Conservation (phyloP, 306 rosid species). For the Herpetospermum pedunculosum region DNA sequence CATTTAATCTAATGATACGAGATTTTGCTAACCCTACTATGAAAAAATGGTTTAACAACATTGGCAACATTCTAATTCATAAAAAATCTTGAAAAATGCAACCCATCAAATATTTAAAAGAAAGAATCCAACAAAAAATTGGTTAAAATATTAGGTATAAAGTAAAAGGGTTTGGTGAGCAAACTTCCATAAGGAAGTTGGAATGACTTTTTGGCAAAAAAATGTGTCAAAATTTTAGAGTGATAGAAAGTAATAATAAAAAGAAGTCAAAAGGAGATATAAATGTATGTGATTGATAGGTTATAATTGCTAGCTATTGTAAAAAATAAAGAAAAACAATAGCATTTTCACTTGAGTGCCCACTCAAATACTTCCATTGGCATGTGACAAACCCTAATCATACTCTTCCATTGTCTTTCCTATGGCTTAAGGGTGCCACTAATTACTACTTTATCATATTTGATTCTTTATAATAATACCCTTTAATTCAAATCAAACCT, state of each 20-base stretch:
- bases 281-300: constrained; percentile 9
- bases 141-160: constrained; percentile 36
- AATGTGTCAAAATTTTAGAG: constrained; percentile 17
- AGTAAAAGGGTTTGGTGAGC: constrained; percentile 41
- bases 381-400: constrained; percentile 44
- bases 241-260: constrained; percentile 4
- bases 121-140: constrained; percentile 20
- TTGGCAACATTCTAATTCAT: neutral
- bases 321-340: neutral
- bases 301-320: constrained; percentile 15
- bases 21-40: neutral
- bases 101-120: constrained; percentile 15
- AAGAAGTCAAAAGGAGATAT: constrained; percentile 22
- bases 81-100: neutral
- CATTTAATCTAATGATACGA: neutral
- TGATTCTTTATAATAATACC: neutral
- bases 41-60: too few species aligned
- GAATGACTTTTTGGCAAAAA: neutral
- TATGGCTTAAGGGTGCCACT: constrained; percentile 26
- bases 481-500: neutral
- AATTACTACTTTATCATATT: neutral
- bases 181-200: constrained; percentile 20
- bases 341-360: constrained; percentile 21
- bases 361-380: constrained; percentile 37
- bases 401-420: constrained; percentile 54